Conservation (phyloP, 1,284 basidiomycete species). For the Athelia sp. region DNA sequence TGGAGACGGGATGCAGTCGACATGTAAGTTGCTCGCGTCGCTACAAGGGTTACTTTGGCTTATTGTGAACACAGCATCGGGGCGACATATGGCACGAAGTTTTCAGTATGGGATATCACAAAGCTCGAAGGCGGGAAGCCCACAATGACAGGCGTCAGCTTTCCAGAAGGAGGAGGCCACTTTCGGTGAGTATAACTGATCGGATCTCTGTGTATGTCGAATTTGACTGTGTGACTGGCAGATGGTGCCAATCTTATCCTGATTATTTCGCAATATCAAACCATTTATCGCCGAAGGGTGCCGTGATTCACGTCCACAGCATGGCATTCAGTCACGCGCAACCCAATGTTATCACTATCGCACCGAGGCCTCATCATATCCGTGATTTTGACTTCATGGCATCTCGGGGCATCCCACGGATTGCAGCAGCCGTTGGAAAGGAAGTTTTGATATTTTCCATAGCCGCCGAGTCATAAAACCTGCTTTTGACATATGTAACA, state of each 20-base stretch:
- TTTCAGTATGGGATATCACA: slow-evolving; percentile 71
- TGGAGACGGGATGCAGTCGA: slow-evolving; percentile 67
- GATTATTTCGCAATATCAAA: slow-evolving; percentile 73
- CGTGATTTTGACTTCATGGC: slow-evolving; percentile 74
- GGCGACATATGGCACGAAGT: slow-evolving; percentile 62
- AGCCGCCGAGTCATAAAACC: slow-evolving; percentile 35
- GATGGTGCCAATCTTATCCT: slow-evolving; percentile 72
- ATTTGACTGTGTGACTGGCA: slow-evolving; percentile 20
- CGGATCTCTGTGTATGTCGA: background rate
- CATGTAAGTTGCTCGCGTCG: slow-evolving; percentile 42
- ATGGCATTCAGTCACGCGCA: slow-evolving; percentile 55
- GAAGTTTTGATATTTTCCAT: slow-evolving; percentile 48
- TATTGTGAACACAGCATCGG: slow-evolving; percentile 48
- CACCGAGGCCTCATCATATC: slow-evolving; percentile 56
- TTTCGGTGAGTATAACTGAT: slow-evolving; percentile 50
- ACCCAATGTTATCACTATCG: slow-evolving; percentile 53
- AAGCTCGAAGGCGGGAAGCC: slow-evolving; percentile 71
- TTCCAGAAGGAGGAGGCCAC: slow-evolving; percentile 57
- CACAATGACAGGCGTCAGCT: slow-evolving; percentile 48
- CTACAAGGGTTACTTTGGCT: background rate
- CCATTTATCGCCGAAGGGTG: slow-evolving; percentile 51
- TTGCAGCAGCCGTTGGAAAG: slow-evolving; percentile 61
- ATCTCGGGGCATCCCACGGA: slow-evolving; percentile 48
- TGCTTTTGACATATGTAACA: too few relatives aligned
- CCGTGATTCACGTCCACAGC: slow-evolving; percentile 65